Base-by-base conservation (phyloP, 2,329 filamentous ascomycete genomes). In the Keithomyces neogunnii region DNA sequence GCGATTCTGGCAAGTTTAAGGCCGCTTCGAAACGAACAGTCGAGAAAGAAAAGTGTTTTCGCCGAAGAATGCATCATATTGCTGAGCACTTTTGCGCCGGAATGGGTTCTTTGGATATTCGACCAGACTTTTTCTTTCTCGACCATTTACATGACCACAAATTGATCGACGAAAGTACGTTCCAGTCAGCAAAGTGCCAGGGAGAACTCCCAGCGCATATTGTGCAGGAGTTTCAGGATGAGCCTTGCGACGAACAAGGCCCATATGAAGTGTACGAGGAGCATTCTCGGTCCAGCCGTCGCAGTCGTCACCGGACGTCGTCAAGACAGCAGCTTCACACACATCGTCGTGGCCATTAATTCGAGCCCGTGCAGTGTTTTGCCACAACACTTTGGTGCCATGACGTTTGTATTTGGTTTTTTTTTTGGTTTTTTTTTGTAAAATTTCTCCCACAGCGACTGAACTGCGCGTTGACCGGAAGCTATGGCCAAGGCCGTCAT, bases 61-160 rank as follows among this genome's bases (percentile, higher is more conserved):
- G 52, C 0, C 19, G 55, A 1, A 70, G 78, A 2, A 75, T 82
- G 74, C 32, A 60, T 3, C 80, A 83, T 55, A 75, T 81, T 47
- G 68, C 63, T 0, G 51, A 52, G 0, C 79, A 82, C 53, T 66
- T 77, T 40, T 50, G 59, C 10, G 40, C 61, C 3, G 65, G 63
- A 0, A 50, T 57, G 5, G 57, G 51, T 6, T 50, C 45, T 1
- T 31, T 54, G 0, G 19, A 67, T 3, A 63, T 64, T 47, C 63
- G 69, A 2, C 69, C 66, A 3, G 76, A 78, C 51, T 72, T 68
- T 45, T 56, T 53, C 32, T 57, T 77, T 29, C 55, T 76, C 13
- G 53, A 69, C 5, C 69, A 77, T 56, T 40, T 75, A 48, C 33
- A 56, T 13, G 13, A 55, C 0, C 45, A 62, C 2, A 44, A 55